phyloP scores from a whole-genome alignment of 768 basidiomycete genomes.

The Cystobasidium onofrii region DNA sequence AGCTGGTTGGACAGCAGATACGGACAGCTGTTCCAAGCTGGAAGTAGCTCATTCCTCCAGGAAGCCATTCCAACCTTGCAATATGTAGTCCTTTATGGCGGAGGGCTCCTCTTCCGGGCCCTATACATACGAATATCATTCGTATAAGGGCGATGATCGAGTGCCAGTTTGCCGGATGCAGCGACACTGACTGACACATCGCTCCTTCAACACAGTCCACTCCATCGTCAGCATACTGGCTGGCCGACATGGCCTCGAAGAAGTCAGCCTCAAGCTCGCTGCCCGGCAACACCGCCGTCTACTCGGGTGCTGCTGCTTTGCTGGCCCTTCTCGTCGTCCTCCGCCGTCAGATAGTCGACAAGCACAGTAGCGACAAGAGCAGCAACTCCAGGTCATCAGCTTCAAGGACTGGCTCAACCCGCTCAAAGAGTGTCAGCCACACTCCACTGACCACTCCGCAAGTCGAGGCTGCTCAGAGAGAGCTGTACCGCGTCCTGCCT shows the following conservation, averaged over 20 bases:
- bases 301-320: constrained; percentile 3
- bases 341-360: background rate
- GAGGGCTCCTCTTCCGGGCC: too few species aligned
- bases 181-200: too few species aligned
- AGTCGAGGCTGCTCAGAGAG: constrained; percentile 36
- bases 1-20: too few species aligned
- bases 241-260: background rate
- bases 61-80: too few species aligned
- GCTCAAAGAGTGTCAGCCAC: background rate
- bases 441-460: constrained; percentile 36
- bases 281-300: background rate
- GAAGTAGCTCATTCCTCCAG: too few species aligned
- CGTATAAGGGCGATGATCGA: too few species aligned
- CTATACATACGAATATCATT: too few species aligned
- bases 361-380: background rate
- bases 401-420: background rate
- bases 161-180: background rate
- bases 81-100: too few species aligned
- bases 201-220: background rate
- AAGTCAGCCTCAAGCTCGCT: background rate
- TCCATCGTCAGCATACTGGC: background rate
- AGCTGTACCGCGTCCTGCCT: constrained; percentile 36
- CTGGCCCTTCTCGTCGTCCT: constrained; percentile 10
- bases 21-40: too few species aligned
- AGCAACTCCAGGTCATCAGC: background rate